These are phyloP conservation scores for Leptographium galeiforme DNA, from an alignment of 2,329 filamentous ascomycete species.

Conservation along the genomic window DNA sequence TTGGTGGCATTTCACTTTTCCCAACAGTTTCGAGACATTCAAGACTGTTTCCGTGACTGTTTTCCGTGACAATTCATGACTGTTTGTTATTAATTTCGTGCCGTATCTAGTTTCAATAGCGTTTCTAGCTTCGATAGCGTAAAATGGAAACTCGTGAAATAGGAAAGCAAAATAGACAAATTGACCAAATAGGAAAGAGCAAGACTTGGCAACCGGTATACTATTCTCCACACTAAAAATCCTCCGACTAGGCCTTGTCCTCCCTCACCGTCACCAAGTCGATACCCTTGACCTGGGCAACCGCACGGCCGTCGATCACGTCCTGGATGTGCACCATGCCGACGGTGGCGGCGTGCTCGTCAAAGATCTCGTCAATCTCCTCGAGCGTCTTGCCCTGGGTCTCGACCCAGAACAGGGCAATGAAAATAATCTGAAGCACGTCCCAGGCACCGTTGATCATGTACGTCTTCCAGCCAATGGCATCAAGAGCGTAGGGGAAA, in stretches of 20 bases:
- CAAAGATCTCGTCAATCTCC: conserved; percentile 5
- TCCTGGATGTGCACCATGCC: neutral
- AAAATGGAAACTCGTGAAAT: no score
- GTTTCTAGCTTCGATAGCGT: no score
- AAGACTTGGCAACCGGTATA: neutral
- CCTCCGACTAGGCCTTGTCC: neutral
- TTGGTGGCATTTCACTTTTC: no score
- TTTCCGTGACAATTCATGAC: no score
- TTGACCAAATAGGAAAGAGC: no score
- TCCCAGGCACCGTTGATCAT: conserved; percentile 33
- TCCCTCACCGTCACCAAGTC: neutral
- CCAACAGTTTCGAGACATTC: no score
- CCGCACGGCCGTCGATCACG: neutral
- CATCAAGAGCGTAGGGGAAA: conserved; percentile 29
- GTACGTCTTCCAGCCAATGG: conserved; percentile 37
- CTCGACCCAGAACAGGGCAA: conserved; percentile 35
- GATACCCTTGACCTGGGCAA: neutral
- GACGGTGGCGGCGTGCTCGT: neutral
- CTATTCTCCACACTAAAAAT: neutral
- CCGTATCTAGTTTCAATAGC: no score
- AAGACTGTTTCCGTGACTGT: no score
- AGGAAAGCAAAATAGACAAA: no score
- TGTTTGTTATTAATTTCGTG: no score
- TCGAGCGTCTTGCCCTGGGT: conserved; percentile 19
- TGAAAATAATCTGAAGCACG: conserved; percentile 22